Conservation (phyloP, 345 rosid species). For the Ricinus communis region DNA sequence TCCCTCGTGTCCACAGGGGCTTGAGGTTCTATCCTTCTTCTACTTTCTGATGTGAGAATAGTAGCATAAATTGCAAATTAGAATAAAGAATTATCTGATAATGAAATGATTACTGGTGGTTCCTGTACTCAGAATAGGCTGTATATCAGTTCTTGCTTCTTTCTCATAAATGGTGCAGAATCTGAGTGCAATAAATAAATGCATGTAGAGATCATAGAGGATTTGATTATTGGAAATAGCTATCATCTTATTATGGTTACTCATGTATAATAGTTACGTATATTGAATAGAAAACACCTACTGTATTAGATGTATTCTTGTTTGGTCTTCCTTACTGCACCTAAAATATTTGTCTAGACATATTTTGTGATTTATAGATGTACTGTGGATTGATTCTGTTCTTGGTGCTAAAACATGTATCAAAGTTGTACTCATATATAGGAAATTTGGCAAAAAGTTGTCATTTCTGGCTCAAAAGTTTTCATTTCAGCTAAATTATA, state of each 20-base stretch:
- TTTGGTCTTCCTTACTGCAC: too few species aligned
- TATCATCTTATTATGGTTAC: not conserved
- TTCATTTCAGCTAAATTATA: not conserved
- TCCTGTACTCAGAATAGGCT: not conserved
- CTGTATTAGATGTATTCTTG: not conserved
- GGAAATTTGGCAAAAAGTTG: not conserved
- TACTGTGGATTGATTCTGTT: not conserved
- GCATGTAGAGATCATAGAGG: not conserved
- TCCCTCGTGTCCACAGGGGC: not conserved
- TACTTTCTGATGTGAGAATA: not conserved
- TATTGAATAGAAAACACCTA: not conserved
- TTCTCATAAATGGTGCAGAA: not conserved
- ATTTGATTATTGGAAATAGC: not conserved
- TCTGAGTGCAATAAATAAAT: not conserved
- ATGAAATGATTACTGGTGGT: not conserved
- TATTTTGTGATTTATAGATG: not conserved
- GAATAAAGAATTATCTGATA: not conserved
- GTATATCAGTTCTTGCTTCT: not conserved
- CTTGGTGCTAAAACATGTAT: not conserved
- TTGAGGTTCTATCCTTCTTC: not conserved
- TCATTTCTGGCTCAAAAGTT: not conserved
- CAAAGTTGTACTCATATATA: not conserved
- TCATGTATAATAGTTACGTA: not conserved
- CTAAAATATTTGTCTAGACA: not conserved
- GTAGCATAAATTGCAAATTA: not conserved